Evolutionary conservation across 345 rosid species (phyloP).

Genomic region (Lepidium didymum): DNA sequence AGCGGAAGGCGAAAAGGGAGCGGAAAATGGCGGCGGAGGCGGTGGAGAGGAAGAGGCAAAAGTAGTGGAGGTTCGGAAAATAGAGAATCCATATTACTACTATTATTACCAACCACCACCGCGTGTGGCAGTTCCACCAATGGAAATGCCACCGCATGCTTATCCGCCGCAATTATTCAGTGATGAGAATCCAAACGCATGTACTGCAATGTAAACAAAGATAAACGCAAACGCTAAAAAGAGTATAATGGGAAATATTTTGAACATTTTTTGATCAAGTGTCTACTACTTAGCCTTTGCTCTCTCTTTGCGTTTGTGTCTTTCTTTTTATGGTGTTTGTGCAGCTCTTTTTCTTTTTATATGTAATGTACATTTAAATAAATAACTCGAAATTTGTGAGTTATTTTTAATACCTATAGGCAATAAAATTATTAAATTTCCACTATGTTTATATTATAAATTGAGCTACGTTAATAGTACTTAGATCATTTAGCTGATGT

Average conservation of each 20-base stretch:
- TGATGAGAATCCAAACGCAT: conserved; percentile 90
- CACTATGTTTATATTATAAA: not conserved
- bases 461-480: not conserved
- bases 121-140: conserved; percentile 40
- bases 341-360: conserved; percentile 4
- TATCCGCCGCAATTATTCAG: conserved; percentile 79
- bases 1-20: not conserved
- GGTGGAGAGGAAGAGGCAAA: conserved; percentile 31
- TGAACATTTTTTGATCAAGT: conserved; percentile 27
- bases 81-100: conserved; percentile 44
- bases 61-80: conserved; percentile 53
- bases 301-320: conserved; percentile 4
- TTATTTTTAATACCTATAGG: conserved; percentile 4
- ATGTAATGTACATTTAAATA: not conserved
- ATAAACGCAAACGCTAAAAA: conserved; percentile 10
- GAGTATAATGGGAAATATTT: conserved; percentile 18
- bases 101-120: conserved; percentile 44
- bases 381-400: not conserved
- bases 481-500: too few species aligned
- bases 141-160: conserved; percentile 32
- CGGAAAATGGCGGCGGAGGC: not conserved
- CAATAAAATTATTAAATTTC: conserved; percentile 1
- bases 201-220: conserved; percentile 56
- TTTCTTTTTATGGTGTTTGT: not conserved
- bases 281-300: conserved; percentile 1